Conservation (phyloP, 176 grass and related monocot species). For the Bolboschoenus planiculmis region DNA sequence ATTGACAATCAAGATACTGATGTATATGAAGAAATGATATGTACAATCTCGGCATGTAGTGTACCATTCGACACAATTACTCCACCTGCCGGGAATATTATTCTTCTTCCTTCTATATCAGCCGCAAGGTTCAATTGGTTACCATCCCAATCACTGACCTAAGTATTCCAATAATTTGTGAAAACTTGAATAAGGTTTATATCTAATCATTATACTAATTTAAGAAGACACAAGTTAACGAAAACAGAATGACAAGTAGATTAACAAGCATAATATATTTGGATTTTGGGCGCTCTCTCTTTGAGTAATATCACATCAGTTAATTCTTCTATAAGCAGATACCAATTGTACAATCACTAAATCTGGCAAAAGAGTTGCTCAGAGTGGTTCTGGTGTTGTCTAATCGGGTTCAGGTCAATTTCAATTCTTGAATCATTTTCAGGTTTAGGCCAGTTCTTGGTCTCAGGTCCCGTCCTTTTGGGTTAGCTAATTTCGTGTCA, state of each 20-base stretch:
- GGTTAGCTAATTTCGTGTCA: neutral
- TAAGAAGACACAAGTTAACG: neutral
- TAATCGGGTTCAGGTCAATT: neutral
- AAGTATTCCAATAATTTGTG: slow-evolving; percentile 22
- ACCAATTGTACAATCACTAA: neutral
- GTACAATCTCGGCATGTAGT: slow-evolving; percentile 52
- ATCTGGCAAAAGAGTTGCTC: neutral
- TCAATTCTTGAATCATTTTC: neutral
- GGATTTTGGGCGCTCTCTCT: neutral
- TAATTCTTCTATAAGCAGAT: neutral
- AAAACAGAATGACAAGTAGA: neutral
- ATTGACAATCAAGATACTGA: slow-evolving; percentile 10
- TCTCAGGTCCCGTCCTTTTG: neutral
- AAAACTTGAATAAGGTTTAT: neutral
- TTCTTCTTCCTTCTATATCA: slow-evolving; percentile 58
- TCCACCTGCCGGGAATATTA: slow-evolving; percentile 70
- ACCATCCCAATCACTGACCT: slow-evolving; percentile 91
- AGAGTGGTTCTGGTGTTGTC: no score
- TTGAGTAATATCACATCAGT: neutral
- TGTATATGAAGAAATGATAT: slow-evolving; percentile 50
- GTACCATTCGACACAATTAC: slow-evolving; percentile 65
- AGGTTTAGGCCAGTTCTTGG: neutral
- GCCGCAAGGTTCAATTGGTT: slow-evolving; percentile 57
- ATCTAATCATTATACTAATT: slow-evolving; percentile 32
- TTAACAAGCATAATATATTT: neutral